phyloP scores from a whole-genome alignment of 2,329 filamentous ascomycete genomes.

The Emmonsiellopsis sp. region DNA sequence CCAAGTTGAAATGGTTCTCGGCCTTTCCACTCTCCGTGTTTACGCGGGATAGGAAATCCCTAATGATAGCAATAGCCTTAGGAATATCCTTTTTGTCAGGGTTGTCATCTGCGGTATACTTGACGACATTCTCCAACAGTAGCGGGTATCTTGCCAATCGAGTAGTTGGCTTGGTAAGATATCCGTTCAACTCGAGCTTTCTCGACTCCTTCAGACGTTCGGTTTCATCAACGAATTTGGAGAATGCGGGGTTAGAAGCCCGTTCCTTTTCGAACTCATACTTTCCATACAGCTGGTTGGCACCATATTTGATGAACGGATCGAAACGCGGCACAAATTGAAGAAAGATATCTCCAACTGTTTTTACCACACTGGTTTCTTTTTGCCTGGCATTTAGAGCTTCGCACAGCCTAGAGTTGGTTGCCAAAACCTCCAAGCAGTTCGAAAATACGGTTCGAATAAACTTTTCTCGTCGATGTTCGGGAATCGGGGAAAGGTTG shows the following conservation, averaged over 20 bases:
- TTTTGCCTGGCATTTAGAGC: conserved; percentile 85
- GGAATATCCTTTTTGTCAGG: conserved; percentile 88
- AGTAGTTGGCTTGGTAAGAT: conserved; percentile 94
- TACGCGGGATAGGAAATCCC: conserved; percentile 76
- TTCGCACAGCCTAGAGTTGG: conserved; percentile 82
- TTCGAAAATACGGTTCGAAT: conserved; percentile 94
- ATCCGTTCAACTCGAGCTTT: conserved; percentile 94
- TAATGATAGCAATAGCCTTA: conserved; percentile 76
- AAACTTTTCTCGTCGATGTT: conserved; percentile 78
- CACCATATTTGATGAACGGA: conserved; percentile 92
- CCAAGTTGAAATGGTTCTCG: conserved; percentile 93
- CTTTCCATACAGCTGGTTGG: conserved; percentile 91
- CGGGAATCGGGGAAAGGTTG: conserved; percentile 72
- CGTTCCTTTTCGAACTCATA: conserved; percentile 98
- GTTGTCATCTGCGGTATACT: conserved; percentile 81
- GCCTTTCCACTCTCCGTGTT: conserved; percentile 95
- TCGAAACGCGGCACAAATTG: conserved; percentile 88
- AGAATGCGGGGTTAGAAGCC: conserved; percentile 71
- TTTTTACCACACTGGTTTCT: conserved; percentile 77
- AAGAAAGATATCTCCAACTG: conserved; percentile 88
- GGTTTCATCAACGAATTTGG: conserved; percentile 91
- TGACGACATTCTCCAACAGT: conserved; percentile 81
- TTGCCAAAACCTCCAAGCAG: conserved; percentile 84
- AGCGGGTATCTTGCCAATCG: conserved; percentile 89
- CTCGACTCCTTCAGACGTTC: conserved; percentile 92